Evolutionary conservation across 164 flowering plant species (phyloP).

Genomic region (Houttuynia cordata): DNA sequence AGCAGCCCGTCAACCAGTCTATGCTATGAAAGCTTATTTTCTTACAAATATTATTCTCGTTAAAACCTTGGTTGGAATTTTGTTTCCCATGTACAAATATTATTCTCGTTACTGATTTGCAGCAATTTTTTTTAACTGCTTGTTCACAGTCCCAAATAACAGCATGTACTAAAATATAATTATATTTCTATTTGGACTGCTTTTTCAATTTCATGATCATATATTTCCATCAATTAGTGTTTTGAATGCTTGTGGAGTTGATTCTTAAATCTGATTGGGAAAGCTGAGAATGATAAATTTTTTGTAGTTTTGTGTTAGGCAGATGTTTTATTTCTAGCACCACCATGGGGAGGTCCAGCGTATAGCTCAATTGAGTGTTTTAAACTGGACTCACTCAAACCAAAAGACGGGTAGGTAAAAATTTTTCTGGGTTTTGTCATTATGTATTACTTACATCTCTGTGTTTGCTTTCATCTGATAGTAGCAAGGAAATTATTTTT

Average conservation of each 20-base stretch:
- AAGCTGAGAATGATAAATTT: too few species aligned
- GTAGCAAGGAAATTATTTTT: not conserved
- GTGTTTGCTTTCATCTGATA: not conserved
- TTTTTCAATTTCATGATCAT: not conserved
- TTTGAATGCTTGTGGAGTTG: too few species aligned
- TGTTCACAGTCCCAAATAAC: not conserved
- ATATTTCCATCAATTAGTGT: not conserved
- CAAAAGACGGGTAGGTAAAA: constrained; percentile 39
- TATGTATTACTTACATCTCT: not conserved
- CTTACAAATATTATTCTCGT: not conserved
- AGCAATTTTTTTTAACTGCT: not conserved
- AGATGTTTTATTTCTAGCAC: constrained; percentile 39
- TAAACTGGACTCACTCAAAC: constrained; percentile 43
- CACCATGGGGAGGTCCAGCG: constrained; percentile 64
- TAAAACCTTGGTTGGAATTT: too few species aligned
- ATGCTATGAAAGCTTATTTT: too few species aligned
- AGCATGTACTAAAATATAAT: not conserved
- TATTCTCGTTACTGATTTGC: not conserved
- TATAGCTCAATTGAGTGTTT: constrained; percentile 20
- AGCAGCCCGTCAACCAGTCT: too few species aligned
- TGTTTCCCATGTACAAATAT: not conserved
- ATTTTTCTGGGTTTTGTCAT: not conserved
- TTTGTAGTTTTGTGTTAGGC: constrained; percentile 15
- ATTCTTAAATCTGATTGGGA: not conserved
- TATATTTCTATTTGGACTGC: not conserved